Conservation (phyloP, 257 asterid genomes). For the Solanum chmielewskii region DNA sequence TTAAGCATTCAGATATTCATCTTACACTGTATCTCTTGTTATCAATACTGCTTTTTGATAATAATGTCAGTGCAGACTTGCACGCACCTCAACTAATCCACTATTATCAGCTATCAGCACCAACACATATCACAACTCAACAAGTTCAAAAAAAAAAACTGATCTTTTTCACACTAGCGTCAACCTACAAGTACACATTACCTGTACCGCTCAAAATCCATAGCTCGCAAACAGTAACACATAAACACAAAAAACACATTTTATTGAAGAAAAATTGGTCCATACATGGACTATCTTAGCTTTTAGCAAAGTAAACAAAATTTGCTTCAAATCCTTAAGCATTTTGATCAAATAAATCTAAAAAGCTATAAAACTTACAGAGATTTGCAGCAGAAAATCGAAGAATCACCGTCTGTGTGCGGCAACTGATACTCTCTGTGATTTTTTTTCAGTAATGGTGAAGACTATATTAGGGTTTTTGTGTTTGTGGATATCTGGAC, state of each 20-base stretch:
- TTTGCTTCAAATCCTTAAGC: not conserved
- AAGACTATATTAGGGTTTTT: not conserved
- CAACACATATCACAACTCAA: not conserved
- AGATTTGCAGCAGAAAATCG: not conserved
- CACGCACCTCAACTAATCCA: not conserved
- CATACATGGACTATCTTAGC: not conserved
- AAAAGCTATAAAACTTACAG: not conserved
- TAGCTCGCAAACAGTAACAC: not conserved
- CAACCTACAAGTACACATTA: not conserved
- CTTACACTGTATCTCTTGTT: not conserved
- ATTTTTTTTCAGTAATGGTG: not conserved
- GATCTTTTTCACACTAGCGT: not conserved
- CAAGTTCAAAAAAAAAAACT: not conserved
- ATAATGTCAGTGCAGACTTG: not conserved
- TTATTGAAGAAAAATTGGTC: not conserved
- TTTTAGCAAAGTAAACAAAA: not conserved
- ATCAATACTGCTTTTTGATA: not conserved
- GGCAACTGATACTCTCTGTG: not conserved
- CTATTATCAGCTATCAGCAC: not conserved
- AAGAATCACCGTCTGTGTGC: not conserved
- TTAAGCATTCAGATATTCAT: not conserved
- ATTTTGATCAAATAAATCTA: not conserved
- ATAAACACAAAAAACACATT: not conserved
- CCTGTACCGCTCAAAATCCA: not conserved
- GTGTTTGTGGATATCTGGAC: not conserved